Conservation (phyloP, 2,329 filamentous ascomycete species). For the Moelleriella libera region DNA sequence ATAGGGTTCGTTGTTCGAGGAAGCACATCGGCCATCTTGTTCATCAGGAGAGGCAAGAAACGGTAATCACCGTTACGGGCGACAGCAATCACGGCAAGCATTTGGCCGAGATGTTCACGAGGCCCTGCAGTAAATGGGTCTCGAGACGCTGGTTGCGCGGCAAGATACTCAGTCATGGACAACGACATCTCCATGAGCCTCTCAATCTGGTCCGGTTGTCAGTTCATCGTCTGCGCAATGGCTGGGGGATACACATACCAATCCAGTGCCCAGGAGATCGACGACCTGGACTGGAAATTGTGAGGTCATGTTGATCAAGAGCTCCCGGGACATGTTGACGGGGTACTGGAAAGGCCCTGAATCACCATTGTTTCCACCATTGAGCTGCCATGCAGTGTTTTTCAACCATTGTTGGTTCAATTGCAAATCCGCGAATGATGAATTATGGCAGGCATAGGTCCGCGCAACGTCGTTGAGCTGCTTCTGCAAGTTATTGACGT, state of each 20-base stretch:
- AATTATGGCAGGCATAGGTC: constrained; percentile 35
- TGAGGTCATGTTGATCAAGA: constrained; percentile 51
- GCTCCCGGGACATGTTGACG: constrained; percentile 45
- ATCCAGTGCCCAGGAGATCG: constrained; percentile 59
- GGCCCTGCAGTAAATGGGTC: constrained; percentile 53
- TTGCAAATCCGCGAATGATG: constrained; percentile 38
- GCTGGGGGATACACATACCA: constrained; percentile 36
- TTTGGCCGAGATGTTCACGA: constrained; percentile 57
- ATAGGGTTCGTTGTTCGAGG: constrained; percentile 47
- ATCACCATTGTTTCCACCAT: constrained; percentile 30
- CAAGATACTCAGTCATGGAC: constrained; percentile 59
- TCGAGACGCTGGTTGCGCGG: constrained; percentile 44
- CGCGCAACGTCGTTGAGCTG: constrained; percentile 43
- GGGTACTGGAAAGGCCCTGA: constrained; percentile 49
- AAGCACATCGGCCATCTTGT: constrained; percentile 60
- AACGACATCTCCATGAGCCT: constrained; percentile 68
- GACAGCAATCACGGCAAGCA: constrained; percentile 52
- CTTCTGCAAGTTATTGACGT: constrained; percentile 45
- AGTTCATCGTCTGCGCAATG: neutral
- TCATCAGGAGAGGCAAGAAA: constrained; percentile 63
- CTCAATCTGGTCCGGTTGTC: constrained; percentile 40
- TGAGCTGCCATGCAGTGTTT: constrained; percentile 49
- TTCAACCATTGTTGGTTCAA: constrained; percentile 53
- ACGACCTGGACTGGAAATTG: constrained; percentile 63
- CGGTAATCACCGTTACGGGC: constrained; percentile 64